Conservation (phyloP, 208 protist species). For the Trypanosoma rangeli region DNA sequence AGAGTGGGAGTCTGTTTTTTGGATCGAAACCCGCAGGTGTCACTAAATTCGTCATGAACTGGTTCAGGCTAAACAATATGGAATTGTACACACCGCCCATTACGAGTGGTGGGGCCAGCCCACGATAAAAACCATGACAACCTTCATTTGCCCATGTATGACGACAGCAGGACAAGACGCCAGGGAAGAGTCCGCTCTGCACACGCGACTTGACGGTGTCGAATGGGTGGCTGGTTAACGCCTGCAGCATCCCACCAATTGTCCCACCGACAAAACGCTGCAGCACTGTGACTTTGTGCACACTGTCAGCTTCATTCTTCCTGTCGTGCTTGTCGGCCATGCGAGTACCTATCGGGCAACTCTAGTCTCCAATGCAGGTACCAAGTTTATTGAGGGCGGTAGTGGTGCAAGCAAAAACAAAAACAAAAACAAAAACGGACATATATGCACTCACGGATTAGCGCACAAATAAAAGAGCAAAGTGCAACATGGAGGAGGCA, state of each 20-base stretch:
- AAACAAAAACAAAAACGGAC: neutral
- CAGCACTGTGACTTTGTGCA: conserved; percentile 26
- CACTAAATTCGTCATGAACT: conserved; percentile 54
- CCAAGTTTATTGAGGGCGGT: neutral
- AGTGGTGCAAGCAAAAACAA: neutral
- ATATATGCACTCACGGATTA: neutral
- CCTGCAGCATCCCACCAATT: conserved; percentile 63
- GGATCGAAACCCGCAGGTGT: conserved; percentile 38
- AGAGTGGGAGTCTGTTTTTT: conserved; percentile 34
- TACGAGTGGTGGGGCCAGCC: conserved; percentile 50
- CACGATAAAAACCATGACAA: conserved; percentile 60
- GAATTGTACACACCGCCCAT: conserved; percentile 70
- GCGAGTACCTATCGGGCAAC: neutral
- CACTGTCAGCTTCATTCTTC: neutral
- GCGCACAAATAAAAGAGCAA: too few species aligned
- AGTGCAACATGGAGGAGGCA: too few species aligned
- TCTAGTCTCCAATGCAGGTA: neutral
- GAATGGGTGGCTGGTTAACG: conserved; percentile 61
- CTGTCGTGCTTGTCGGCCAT: neutral
- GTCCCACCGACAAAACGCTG: conserved; percentile 59
- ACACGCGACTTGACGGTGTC: conserved; percentile 75
- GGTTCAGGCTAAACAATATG: conserved; percentile 68
- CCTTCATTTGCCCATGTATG: conserved; percentile 55
- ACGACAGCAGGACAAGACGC: conserved; percentile 37
- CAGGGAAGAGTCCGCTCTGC: conserved; percentile 61